phyloP scores from a whole-genome alignment of 1,284 basidiomycete genomes.

The Ganoderma meredithae region DNA sequence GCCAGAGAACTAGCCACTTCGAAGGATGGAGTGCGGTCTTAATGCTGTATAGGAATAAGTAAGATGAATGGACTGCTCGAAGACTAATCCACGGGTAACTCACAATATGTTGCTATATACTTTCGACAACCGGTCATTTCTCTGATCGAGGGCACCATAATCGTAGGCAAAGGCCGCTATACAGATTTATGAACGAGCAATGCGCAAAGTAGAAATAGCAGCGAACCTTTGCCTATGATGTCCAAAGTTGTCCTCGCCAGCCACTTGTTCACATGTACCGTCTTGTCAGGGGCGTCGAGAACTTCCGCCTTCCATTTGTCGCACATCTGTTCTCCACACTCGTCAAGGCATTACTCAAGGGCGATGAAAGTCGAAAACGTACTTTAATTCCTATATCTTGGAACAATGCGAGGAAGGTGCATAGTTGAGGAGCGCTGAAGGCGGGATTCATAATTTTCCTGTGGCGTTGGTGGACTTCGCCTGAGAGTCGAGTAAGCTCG shows the following conservation, averaged over 20 bases:
- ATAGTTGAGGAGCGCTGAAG: conserved; percentile 51
- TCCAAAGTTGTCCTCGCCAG: conserved; percentile 42
- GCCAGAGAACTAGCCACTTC: conserved; percentile 34
- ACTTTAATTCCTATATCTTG: conserved; percentile 49
- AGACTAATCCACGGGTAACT: conserved; percentile 18
- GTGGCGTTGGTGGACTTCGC: conserved; percentile 48
- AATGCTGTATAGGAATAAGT: neutral
- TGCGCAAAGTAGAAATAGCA: neutral
- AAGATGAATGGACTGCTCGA: neutral
- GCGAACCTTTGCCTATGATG: conserved; percentile 41
- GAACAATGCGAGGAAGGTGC: conserved; percentile 49
- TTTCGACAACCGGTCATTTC: conserved; percentile 34
- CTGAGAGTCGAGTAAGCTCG: conserved; percentile 33
- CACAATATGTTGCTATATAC: conserved; percentile 44
- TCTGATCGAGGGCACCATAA: conserved; percentile 40
- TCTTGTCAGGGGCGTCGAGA: conserved; percentile 7
- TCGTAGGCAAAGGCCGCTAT: conserved; percentile 42
- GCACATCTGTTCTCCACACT: conserved; percentile 17
- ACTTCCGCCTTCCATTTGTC: conserved; percentile 32
- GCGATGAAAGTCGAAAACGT: conserved; percentile 13
- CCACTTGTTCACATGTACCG: conserved; percentile 32
- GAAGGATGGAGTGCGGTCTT: conserved; percentile 36
- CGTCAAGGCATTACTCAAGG: neutral
- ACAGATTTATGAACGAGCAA: neutral
- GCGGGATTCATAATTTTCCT: conserved; percentile 49